Evolutionary conservation across 2,329 filamentous ascomycete species (phyloP).

Genomic region (Pseudogymnoascus sp.): DNA sequence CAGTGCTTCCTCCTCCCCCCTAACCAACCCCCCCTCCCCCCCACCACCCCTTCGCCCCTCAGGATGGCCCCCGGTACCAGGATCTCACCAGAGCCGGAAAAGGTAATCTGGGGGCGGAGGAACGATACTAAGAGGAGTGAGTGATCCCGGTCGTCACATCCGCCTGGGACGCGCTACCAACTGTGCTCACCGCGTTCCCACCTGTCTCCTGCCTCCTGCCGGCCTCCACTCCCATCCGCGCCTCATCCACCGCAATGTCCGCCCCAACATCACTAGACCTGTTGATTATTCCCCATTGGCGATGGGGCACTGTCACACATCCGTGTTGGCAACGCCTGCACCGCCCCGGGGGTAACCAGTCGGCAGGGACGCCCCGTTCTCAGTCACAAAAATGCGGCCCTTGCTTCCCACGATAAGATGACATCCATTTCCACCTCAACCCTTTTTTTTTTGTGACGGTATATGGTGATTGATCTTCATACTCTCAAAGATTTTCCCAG

Average conservation of each 20-base stretch:
- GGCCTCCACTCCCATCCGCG: conserved; percentile 4
- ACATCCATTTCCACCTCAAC: conserved; percentile 1
- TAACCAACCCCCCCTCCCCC: no score
- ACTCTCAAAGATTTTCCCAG: not conserved
- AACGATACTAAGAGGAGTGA: conserved; percentile 3
- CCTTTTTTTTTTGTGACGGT: not conserved
- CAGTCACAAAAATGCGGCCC: conserved; percentile 2
- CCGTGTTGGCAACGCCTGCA: not conserved
- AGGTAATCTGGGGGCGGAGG: conserved; percentile 6
- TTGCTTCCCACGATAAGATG: conserved; percentile 2
- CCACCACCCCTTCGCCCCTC: not conserved
- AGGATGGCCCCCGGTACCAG: not conserved
- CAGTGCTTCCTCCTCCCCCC: not conserved
- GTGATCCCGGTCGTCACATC: conserved; percentile 4
- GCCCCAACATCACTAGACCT: conserved; percentile 3
- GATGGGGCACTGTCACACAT: conserved; percentile 5
- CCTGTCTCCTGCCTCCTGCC: not conserved
- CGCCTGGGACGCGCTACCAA: not conserved
- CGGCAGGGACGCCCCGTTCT: not conserved
- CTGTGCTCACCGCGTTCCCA: not conserved
- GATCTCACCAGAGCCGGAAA: conserved; percentile 5
- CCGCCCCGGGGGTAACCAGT: not conserved
- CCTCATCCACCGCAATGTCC: conserved; percentile 6
- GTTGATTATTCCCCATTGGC: conserved; percentile 5
- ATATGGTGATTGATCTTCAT: conserved; percentile 4